A percentile compares a stretch with the other conserved stretches of the same genome.
These are phyloP conservation scores for Hygrocybe punicea DNA, from an alignment of 768 basidiomycete genomes.

Conservation along the genomic window DNA sequence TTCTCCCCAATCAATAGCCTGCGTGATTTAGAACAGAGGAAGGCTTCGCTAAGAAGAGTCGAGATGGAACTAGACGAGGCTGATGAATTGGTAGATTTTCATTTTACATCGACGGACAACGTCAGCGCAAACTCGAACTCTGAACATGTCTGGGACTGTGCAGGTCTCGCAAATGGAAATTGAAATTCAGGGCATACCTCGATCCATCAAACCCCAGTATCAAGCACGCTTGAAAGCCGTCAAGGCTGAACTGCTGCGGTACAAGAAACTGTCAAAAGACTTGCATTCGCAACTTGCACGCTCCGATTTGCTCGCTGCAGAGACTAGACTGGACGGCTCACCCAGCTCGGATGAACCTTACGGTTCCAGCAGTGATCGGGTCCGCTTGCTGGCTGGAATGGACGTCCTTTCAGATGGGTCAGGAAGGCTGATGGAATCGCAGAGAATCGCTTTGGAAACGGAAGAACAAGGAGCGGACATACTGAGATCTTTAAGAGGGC, in stretches of 20 bases:
- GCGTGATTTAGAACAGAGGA: constrained; percentile 58
- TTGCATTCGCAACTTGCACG: constrained; percentile 67
- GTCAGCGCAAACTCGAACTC: not conserved
- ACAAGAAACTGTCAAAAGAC: constrained; percentile 81
- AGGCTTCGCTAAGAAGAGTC: constrained; percentile 72
- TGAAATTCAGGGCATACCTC: constrained; percentile 92
- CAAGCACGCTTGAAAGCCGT: constrained; percentile 69
- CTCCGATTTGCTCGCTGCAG: constrained; percentile 62
- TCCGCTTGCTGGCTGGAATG: constrained; percentile 76
- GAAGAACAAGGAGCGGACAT: constrained; percentile 95
- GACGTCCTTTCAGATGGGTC: constrained; percentile 78
- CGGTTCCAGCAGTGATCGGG: constrained; percentile 63
- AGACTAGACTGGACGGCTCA: constrained; percentile 34
- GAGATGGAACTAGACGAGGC: constrained; percentile 98
- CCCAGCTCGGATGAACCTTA: constrained; percentile 78
- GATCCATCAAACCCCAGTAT: constrained; percentile 75
- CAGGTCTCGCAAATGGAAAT: constrained; percentile 99
- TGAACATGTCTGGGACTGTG: constrained; percentile 3
- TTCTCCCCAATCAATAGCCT: not conserved
- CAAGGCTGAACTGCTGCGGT: constrained; percentile 69
- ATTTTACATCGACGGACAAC: not conserved
- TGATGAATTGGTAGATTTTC: constrained; percentile 76
- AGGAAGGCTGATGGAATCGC: constrained; percentile 83
- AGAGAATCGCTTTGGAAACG: constrained; percentile 91
- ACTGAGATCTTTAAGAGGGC: constrained; percentile 73